These are phyloP conservation scores for Erucastrum elatum DNA, from an alignment of 345 rosid genomes.

Conservation along the genomic window DNA sequence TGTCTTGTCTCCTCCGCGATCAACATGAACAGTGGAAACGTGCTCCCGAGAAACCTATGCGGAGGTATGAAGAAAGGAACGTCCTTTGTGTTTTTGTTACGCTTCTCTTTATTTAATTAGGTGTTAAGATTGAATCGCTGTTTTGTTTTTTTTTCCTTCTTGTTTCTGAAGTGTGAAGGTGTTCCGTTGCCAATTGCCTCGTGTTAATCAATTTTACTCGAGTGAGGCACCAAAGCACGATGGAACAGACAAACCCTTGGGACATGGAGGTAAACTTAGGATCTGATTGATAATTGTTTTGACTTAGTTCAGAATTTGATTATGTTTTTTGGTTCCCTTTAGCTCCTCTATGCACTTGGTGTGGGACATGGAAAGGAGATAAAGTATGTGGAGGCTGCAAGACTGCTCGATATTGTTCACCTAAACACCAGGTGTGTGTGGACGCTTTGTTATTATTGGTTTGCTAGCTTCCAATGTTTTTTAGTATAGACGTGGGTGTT, in stretches of 20 bases:
- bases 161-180: constrained; percentile 62
- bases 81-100: neutral
- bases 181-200: constrained; percentile 80
- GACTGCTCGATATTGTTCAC: constrained; percentile 70
- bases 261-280: constrained; percentile 60
- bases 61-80: constrained; percentile 54
- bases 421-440: constrained; percentile 66
- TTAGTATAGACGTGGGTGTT: no score
- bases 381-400: constrained; percentile 76
- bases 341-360: constrained; percentile 84
- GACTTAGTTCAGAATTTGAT: neutral
- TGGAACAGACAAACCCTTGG: constrained; percentile 56
- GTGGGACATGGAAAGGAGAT: constrained; percentile 96
- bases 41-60: constrained; percentile 47
- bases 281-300: neutral
- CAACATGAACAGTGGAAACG: constrained; percentile 95
- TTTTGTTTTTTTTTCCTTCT: no score
- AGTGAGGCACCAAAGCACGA: constrained; percentile 61
- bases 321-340: constrained; percentile 1
- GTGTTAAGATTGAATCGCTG: no score
- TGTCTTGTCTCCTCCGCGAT: constrained; percentile 86
- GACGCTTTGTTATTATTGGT: neutral
- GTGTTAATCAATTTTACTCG: constrained; percentile 66
- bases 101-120: no score
- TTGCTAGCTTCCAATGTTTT: no score